Evolutionary conservation across 2,329 filamentous ascomycete genomes (phyloP).

Genomic region (Cercospora brassicicola): DNA sequence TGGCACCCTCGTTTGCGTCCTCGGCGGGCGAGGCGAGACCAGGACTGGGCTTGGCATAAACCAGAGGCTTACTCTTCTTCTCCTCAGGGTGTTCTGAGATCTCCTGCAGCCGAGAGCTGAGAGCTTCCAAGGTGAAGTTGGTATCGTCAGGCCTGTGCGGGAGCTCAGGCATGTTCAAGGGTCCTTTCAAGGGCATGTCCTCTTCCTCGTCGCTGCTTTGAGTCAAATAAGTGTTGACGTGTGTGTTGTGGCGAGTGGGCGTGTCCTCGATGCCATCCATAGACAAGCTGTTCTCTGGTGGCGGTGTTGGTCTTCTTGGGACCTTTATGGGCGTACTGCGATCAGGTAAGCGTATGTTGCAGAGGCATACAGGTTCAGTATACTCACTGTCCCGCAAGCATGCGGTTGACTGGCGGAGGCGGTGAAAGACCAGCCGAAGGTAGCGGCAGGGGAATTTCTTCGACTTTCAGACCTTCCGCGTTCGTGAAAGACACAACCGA

Average conservation of each 20-base stretch:
- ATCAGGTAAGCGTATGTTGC: background rate
- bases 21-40: constrained; percentile 34
- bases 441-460: constrained; percentile 37
- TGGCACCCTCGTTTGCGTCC: constrained; percentile 9
- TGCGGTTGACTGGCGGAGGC: constrained; percentile 34
- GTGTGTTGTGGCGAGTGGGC: constrained; percentile 40
- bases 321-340: constrained; percentile 34
- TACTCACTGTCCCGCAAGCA: constrained; percentile 35
- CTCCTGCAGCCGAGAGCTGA: constrained; percentile 37
- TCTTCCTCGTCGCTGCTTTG: constrained; percentile 35
- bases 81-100: constrained; percentile 38
- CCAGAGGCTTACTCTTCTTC: constrained; percentile 33
- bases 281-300: constrained; percentile 30
- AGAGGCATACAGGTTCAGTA: background rate
- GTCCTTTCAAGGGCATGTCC: constrained; percentile 37
- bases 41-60: constrained; percentile 34
- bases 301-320: constrained; percentile 33
- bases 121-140: constrained; percentile 41
- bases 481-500: constrained; percentile 30
- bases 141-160: constrained; percentile 36
- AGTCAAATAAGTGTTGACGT: constrained; percentile 36
- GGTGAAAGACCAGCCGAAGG: constrained; percentile 33
- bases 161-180: constrained; percentile 40
- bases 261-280: constrained; percentile 39
- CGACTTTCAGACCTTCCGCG: constrained; percentile 31